Evolutionary conservation across 306 rosid species (phyloP), one percentile per base, ranked within the genome.

Genomic region (Trifolium repens): DNA sequence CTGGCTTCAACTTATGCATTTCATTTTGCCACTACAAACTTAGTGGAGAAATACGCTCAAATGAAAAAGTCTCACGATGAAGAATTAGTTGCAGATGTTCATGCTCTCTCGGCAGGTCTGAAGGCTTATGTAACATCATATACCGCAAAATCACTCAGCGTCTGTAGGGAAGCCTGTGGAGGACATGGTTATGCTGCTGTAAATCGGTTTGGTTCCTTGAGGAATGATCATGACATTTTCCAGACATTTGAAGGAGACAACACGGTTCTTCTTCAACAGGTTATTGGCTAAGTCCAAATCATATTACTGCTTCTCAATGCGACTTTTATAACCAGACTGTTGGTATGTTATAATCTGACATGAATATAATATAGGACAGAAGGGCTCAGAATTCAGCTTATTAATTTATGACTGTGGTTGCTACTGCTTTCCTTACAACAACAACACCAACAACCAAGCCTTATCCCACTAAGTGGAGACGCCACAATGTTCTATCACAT

Each of bases 241-340:
- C 98, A 94, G 88, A 94, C 98, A 54, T 94, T 94, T 83, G 98
- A 94, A 80, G 98, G 98, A 77, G 98, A 94, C 91, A 94, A 94
- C 84, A 91, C 98, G 0, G 98, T 94, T 78, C 96, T 94, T 55
- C 93, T 91, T 34, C 98, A 94, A 84, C 98, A 94, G 98, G 97
- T 94, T 78, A 72, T 60, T 57, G 19, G 14, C 78, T 37, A 69
- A 52, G n/a, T 44, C 55, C 50, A 67, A 14, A 24, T 76, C 53
- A 59, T 71, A 59, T 78, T 27, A 10, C 39, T 27, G 8, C 39
- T 76, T 76, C 32, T 63, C 22, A 39, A 53, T 5, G 39, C 49
- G 34, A 54, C 9, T 69, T 58, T 70, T 60, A 68, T 59, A 78
- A 77, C 54, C 49, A 46, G n/a, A 67, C 46, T 57, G 76, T 44